Base-by-base conservation (phyloP, 495 filamentous ascomycete genomes). In the Penicillium flavigenum region DNA sequence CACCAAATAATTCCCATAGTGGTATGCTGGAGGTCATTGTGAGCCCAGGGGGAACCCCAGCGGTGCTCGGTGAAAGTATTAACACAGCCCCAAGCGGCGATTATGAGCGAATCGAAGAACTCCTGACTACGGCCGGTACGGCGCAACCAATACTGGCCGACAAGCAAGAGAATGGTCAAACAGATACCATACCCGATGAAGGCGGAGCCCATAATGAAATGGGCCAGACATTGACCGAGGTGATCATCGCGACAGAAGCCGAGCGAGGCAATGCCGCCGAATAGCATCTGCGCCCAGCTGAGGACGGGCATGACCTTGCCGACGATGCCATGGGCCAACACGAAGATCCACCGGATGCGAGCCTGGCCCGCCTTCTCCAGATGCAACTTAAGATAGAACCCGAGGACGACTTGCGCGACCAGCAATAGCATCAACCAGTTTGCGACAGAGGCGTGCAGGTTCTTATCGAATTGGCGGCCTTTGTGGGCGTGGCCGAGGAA, bases 51-150 rank as follows among this genome's bases (percentile, higher is more conserved):
- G 0, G 78, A 75, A 36, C 95, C 95, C 94, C 94, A 98, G 36
- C 89, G 83, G 71, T 98, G 94, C 70, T 98, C 94, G 16, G 95
- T 98, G 69, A 98, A 98, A 38, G 95, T 98, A 70, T 98, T 98
- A 71, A 98, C 86, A 68, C 89, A 90, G 42, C 94, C 94, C 94
- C 94, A 98, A 10, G 86, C 84, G 2, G 92, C 88, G 66, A 98
- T 98, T 38, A 98, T 79, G 11, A 88, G 70, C 47, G 88, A 93
- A 72, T 98, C 94, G 75, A 94, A 98, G 80, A 98, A 98, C 72
- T 98, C 94, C 73, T 98, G 94, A 54, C 89, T 92, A 24, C 90
- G 84, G 17, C 92, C 91, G 2, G 89, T 92, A 32, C 88, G 82
- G 46, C 83, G 84, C 49, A 98, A 72, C 92, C 92, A 97, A 20